Percentiles rank a stretch among this genome's conserved stretches.
These are phyloP conservation scores for Talaromyces wortmannii DNA, from an alignment of 495 filamentous ascomycete genomes.

Conservation along the genomic window DNA sequence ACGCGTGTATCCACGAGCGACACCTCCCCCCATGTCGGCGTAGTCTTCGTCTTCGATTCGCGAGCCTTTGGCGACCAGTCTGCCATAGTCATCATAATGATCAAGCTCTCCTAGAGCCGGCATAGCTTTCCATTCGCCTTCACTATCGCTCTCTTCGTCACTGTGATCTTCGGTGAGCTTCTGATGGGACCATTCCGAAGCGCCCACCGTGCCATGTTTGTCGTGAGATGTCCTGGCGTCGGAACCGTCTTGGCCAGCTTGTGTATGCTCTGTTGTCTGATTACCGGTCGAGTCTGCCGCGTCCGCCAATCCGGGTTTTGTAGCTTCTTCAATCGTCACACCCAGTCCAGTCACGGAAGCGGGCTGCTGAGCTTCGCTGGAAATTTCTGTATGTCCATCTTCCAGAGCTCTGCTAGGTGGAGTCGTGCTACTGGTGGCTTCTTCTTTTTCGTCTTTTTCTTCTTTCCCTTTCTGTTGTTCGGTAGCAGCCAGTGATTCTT, in stretches of 20 bases:
- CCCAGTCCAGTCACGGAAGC: slow-evolving; percentile 1
- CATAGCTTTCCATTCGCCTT: slow-evolving; percentile 86
- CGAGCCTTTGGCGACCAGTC: slow-evolving; percentile 72
- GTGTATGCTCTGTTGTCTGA: slow-evolving; percentile 5
- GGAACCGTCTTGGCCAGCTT: not conserved
- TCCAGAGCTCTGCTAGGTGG: not conserved
- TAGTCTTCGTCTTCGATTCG: slow-evolving; percentile 68
- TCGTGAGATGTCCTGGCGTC: slow-evolving; percentile 10
- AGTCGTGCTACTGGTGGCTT: slow-evolving; percentile 1
- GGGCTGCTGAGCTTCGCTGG: slow-evolving; percentile 3
- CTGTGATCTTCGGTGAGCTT: slow-evolving; percentile 54
- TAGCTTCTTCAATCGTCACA: not conserved
- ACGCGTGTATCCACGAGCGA: slow-evolving; percentile 88
- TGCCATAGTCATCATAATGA: slow-evolving; percentile 91
- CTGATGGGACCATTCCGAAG: slow-evolving; percentile 92
- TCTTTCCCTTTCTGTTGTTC: not conserved
- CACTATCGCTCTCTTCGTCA: slow-evolving; percentile 31
- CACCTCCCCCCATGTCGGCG: slow-evolving; percentile 71
- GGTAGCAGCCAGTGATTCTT: not conserved
- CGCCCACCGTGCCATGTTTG: slow-evolving; percentile 15
- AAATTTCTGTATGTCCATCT: too few relatives aligned
- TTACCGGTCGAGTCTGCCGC: not conserved
- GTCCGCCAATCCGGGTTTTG: not conserved
- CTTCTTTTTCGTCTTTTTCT: not conserved
- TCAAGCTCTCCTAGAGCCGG: slow-evolving; percentile 86